These are phyloP conservation scores for Populus hybrid DNA, from an alignment of 441 rosid species.

Conservation along the genomic window DNA sequence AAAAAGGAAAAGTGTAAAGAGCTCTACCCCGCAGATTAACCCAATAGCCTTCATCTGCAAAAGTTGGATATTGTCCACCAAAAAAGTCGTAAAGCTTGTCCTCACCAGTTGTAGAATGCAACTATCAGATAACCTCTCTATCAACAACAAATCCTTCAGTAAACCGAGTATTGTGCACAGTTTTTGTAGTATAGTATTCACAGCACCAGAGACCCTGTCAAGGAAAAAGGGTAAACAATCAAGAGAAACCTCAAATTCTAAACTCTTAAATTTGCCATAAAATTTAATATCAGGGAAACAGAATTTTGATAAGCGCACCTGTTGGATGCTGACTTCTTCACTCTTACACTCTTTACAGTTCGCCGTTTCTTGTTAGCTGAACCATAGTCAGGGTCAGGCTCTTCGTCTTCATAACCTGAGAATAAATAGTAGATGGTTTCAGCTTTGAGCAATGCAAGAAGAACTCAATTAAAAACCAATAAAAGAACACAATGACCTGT, in stretches of 20 bases:
- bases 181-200: slow-evolving; percentile 80
- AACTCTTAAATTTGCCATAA: slow-evolving; percentile 7
- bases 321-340: slow-evolving; percentile 71
- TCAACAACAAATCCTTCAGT: slow-evolving; percentile 81
- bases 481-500: background rate
- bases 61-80: slow-evolving; percentile 97
- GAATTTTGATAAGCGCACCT: slow-evolving; percentile 55
- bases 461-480: background rate
- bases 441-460: background rate
- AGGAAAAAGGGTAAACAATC: slow-evolving; percentile 30
- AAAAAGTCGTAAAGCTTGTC: slow-evolving; percentile 81
- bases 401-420: slow-evolving; percentile 89
- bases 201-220: slow-evolving; percentile 88
- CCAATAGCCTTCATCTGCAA: slow-evolving; percentile 94
- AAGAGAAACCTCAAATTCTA: slow-evolving; percentile 22
- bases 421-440: slow-evolving; percentile 15
- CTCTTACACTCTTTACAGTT: slow-evolving; percentile 61
- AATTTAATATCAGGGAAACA: slow-evolving; percentile 18
- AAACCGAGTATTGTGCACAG: slow-evolving; percentile 92
- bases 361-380: slow-evolving; percentile 83
- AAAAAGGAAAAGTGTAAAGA: slow-evolving; percentile 21
- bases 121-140: slow-evolving; percentile 96
- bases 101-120: slow-evolving; percentile 92
- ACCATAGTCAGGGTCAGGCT: slow-evolving; percentile 65
- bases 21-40: slow-evolving; percentile 79